Evolutionary conservation across 148 eudicot genomes (phyloP).

Genomic region (Rhododendron mucronatum): DNA sequence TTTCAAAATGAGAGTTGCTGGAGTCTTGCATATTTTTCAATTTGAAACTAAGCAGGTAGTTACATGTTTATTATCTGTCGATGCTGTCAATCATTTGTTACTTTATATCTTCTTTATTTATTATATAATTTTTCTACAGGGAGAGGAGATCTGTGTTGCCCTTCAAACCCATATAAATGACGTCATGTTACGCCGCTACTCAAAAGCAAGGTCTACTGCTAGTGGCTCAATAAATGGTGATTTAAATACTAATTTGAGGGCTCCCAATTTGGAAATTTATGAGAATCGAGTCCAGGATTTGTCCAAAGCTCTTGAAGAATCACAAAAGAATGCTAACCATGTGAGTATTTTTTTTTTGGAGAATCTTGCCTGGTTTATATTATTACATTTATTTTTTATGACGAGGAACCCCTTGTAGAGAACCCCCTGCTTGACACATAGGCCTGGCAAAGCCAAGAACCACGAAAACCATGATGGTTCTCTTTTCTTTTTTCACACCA

Average conservation of each 20-base stretch:
- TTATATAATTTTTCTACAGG: slow-evolving; percentile 38
- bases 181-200: slow-evolving; percentile 98
- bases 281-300: slow-evolving; percentile 80
- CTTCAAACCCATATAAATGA: slow-evolving; percentile 99
- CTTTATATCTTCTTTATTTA: not conserved
- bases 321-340: slow-evolving; percentile 58
- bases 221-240: slow-evolving; percentile 60
- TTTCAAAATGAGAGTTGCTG: slow-evolving; percentile 99
- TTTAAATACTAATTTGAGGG: slow-evolving; percentile 42
- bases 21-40: slow-evolving; percentile 93
- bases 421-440: not conserved
- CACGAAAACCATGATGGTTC: not conserved
- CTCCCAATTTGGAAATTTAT: slow-evolving; percentile 44
- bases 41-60: slow-evolving; percentile 98
- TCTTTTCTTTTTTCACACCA: not conserved
- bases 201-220: slow-evolving; percentile 80
- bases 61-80: not conserved
- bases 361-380: not conserved
- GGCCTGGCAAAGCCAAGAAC: not conserved
- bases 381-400: not conserved
- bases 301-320: slow-evolving; percentile 80
- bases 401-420: not conserved
- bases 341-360: slow-evolving; percentile 31
- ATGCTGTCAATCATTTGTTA: not conserved
- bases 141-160: slow-evolving; percentile 98